A percentile compares a stretch with the other conserved stretches of the same genome.
phyloP scores from a whole-genome alignment of 352 stramenopile species.

The Thalassiosira hispida region DNA sequence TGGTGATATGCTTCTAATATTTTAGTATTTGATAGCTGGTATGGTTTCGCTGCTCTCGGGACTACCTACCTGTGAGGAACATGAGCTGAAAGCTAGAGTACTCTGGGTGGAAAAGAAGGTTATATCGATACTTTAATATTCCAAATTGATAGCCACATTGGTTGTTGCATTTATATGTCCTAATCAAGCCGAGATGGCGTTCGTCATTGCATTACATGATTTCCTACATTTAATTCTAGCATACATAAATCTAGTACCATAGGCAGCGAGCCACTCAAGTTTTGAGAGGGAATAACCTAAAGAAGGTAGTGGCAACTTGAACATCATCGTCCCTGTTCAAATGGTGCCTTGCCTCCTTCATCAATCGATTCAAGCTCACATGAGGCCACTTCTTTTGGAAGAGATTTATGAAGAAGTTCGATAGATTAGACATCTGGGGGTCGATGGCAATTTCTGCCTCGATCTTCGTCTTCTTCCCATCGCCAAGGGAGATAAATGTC shows the following conservation, averaged over 20 bases:
- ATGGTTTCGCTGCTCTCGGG: no score
- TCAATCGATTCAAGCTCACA: conserved; percentile 31
- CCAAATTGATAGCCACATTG: no score
- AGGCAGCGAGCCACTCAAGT: background rate
- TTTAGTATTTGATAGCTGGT: no score
- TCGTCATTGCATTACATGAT: background rate
- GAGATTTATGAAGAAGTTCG: conserved; percentile 30
- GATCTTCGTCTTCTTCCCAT: conserved; percentile 37
- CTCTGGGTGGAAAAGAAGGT: no score
- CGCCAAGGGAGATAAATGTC: conserved; percentile 31
- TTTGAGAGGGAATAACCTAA: conserved; percentile 40
- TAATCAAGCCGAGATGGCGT: no score
- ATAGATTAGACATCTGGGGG: conserved; percentile 21
- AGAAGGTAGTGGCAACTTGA: conserved; percentile 24
- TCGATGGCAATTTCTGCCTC: conserved; percentile 32
- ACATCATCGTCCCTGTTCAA: conserved; percentile 26
- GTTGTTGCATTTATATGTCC: no score
- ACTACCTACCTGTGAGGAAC: no score
- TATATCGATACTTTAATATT: no score
- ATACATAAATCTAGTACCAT: background rate
- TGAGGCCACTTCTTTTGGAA: conserved; percentile 41
- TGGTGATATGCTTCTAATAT: no score
- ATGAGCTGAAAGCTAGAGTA: no score
- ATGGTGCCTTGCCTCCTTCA: conserved; percentile 31
- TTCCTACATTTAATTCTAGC: background rate